Evolutionary conservation across 2,329 filamentous ascomycete genomes (phyloP).

Genomic region (Podosphaera fusca): DNA sequence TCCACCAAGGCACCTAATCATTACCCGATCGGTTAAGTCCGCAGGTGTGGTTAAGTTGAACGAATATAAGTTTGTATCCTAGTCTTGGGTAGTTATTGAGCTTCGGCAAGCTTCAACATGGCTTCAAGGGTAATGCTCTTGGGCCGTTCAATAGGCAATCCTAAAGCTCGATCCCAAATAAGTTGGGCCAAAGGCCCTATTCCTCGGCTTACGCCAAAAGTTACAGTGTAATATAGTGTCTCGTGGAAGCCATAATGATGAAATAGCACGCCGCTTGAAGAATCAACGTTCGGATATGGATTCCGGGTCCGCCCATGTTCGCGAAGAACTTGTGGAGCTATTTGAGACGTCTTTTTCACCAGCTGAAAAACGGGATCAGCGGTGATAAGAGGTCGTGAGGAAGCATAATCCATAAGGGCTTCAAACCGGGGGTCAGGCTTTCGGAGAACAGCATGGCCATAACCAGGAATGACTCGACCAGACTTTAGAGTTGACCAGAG

Average conservation of each 20-base stretch:
- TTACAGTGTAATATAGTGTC: slow-evolving; percentile 77
- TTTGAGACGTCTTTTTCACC: slow-evolving; percentile 77
- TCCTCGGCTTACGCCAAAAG: slow-evolving; percentile 44
- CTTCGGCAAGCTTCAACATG: slow-evolving; percentile 43
- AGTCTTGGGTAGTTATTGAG: too few relatives aligned
- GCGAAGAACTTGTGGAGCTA: slow-evolving; percentile 73
- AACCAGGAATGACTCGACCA: slow-evolving; percentile 76
- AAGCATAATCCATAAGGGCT: slow-evolving; percentile 88
- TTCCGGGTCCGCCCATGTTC: slow-evolving; percentile 98
- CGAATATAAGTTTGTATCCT: too few relatives aligned
- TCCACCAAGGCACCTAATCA: too few relatives aligned
- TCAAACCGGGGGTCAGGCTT: slow-evolving; percentile 95
- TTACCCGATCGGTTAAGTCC: too few relatives aligned
- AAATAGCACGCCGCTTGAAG: slow-evolving; percentile 80
- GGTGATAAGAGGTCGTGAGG: slow-evolving; percentile 62
- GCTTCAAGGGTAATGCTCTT: slow-evolving; percentile 93
- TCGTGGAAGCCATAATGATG: slow-evolving; percentile 96
- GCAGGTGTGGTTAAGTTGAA: too few relatives aligned
- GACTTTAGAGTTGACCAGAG: slow-evolving; percentile 86
- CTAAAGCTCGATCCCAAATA: slow-evolving; percentile 85
- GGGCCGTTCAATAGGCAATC: slow-evolving; percentile 85
- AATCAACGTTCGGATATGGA: slow-evolving; percentile 93
- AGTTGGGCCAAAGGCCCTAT: slow-evolving; percentile 82
- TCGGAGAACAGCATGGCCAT: slow-evolving; percentile 85
- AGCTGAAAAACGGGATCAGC: slow-evolving; percentile 79